Evolutionary conservation across 352 stramenopile genomes (phyloP).

Genomic region (Thalassiosira mediterranea): DNA sequence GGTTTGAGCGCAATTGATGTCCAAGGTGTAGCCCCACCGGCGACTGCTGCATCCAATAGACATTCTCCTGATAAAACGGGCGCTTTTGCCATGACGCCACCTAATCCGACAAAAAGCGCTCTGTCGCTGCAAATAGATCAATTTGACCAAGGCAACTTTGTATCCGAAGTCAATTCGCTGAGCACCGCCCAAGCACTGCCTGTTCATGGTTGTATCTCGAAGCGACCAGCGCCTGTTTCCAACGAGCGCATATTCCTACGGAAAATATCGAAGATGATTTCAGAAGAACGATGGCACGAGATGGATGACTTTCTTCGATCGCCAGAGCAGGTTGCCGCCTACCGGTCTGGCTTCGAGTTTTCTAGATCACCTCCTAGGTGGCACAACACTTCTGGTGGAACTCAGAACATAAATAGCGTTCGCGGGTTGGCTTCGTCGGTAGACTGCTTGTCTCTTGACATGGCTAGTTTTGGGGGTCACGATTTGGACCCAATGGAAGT

Average conservation of each 20-base stretch:
- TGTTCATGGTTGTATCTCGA: no score
- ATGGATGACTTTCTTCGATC: slow-evolving; percentile 23
- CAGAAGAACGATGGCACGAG: slow-evolving; percentile 22
- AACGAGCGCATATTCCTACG: slow-evolving; percentile 7
- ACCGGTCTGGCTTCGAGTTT: slow-evolving; percentile 1
- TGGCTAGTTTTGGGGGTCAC: neutral
- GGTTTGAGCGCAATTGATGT: no score
- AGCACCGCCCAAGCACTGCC: neutral
- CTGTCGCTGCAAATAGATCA: slow-evolving; percentile 14
- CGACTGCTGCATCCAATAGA: no score
- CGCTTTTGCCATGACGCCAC: no score
- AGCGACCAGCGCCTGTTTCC: no score
- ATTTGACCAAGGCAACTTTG: slow-evolving; percentile 12
- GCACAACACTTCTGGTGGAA: neutral
- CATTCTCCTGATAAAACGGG: no score
- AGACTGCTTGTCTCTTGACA: slow-evolving; percentile 1
- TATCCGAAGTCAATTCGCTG: neutral
- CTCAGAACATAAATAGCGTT: no score
- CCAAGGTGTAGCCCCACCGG: no score
- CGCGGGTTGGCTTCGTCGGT: slow-evolving; percentile 3
- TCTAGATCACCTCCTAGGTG: neutral
- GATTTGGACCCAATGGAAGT: slow-evolving; percentile 10
- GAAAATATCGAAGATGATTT: slow-evolving; percentile 27
- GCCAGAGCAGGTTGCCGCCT: neutral
- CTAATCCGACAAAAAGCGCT: no score